phyloP scores from a whole-genome alignment of 1,139 yeast species.

The Suhomyces yuchorum region DNA sequence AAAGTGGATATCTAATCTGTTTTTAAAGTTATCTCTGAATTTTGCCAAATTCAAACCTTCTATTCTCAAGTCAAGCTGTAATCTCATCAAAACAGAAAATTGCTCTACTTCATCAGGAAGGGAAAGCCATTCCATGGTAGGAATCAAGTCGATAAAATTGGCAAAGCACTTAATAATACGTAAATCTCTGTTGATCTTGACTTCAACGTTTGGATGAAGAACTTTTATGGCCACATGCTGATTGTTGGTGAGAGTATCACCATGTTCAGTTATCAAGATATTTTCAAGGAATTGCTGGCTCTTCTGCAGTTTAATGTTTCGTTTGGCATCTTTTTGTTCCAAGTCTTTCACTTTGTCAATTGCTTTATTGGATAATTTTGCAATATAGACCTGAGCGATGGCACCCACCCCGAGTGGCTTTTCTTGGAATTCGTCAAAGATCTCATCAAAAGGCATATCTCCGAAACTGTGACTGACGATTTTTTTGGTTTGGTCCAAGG shows the following conservation, averaged over 20 bases:
- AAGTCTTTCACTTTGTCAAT: constrained; percentile 37
- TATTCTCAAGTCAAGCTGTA: constrained; percentile 86
- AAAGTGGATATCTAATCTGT: constrained; percentile 67
- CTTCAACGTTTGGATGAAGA: constrained; percentile 82
- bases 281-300: constrained; percentile 34
- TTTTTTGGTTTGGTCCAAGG: constrained; percentile 58
- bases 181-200: constrained; percentile 75
- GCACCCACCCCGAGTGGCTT: constrained; percentile 94
- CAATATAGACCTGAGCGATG: constrained; percentile 92
- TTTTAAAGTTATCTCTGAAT: constrained; percentile 64
- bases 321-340: constrained; percentile 23
- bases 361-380: constrained; percentile 56
- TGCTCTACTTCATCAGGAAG: constrained; percentile 93
- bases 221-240: constrained; percentile 87
- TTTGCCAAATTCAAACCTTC: constrained; percentile 80
- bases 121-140: constrained; percentile 97
- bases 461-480: constrained; percentile 65
- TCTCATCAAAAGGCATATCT: constrained; percentile 63
- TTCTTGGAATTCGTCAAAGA: constrained; percentile 77
- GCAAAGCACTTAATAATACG: constrained; percentile 85
- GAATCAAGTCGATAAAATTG: constrained; percentile 61
- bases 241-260: constrained; percentile 39
- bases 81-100: constrained; percentile 79
- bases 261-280: constrained; percentile 43
- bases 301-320: constrained; percentile 8